Percentiles rank a stretch among this genome's conserved stretches.
These are phyloP conservation scores for Prunus yedoensis DNA, from an alignment of 331 rosid species.

Conservation along the genomic window DNA sequence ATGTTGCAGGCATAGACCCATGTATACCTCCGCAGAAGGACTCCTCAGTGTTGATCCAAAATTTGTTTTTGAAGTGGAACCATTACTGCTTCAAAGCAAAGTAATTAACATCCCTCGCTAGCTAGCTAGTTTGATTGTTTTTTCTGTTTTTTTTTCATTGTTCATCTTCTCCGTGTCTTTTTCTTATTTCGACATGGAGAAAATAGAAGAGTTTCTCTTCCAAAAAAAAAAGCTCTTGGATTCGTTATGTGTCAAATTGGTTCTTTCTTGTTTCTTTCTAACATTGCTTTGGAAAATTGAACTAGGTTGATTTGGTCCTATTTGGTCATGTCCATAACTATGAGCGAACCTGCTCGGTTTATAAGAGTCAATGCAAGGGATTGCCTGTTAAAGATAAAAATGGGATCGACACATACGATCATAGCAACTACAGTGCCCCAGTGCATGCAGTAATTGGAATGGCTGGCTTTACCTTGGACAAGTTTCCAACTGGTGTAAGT, in stretches of 20 bases:
- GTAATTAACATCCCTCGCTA: constrained; percentile 21
- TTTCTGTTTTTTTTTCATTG: too few species aligned
- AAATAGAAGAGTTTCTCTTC: too few species aligned
- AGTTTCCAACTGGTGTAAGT: constrained; percentile 44
- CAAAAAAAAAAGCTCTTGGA: too few species aligned
- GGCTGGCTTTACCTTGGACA: constrained; percentile 81
- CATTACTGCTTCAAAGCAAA: constrained; percentile 57
- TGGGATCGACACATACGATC: constrained; percentile 68
- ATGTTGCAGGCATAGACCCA: constrained; percentile 76
- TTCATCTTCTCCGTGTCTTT: neutral
- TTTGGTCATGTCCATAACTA: constrained; percentile 86
- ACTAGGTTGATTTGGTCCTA: constrained; percentile 75
- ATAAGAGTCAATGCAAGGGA: constrained; percentile 42
- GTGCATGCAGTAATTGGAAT: constrained; percentile 84
- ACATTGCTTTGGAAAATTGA: constrained; percentile 17
- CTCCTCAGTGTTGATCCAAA: constrained; percentile 12
- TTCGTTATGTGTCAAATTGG: too few species aligned
- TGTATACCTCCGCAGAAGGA: constrained; percentile 53
- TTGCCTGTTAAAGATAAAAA: constrained; percentile 56
- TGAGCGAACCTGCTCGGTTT: constrained; percentile 77
- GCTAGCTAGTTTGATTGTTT: neutral
- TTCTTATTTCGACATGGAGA: too few species aligned
- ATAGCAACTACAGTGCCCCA: constrained; percentile 69
- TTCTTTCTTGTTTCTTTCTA: neutral
- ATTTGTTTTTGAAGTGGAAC: constrained; percentile 56